Conservation (phyloP, 75 land plant genomes). For the Sequoia sempervirens region DNA sequence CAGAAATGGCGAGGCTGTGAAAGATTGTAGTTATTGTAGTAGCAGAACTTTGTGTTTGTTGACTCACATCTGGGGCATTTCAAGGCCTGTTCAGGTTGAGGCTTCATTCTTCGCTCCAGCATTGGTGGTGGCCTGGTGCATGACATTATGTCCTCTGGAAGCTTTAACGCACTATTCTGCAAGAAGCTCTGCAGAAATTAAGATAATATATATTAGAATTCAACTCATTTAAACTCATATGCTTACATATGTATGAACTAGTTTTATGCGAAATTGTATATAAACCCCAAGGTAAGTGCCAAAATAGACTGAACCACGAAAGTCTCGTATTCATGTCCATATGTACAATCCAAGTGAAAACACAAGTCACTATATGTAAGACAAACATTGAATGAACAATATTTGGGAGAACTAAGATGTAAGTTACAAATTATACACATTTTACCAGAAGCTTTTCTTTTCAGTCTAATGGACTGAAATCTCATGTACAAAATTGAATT, state of each 20-base stretch:
- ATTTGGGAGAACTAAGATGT: background rate
- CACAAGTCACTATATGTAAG: background rate
- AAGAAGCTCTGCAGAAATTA: slow-evolving; percentile 7
- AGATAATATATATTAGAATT: background rate
- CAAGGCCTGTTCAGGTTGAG: slow-evolving; percentile 11
- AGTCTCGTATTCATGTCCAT: background rate
- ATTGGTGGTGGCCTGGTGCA: slow-evolving; percentile 8
- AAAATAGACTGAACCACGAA: background rate
- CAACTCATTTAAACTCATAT: background rate
- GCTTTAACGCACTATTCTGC: slow-evolving; percentile 2
- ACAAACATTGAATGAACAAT: background rate
- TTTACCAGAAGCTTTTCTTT: too few species aligned
- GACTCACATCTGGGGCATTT: slow-evolving; percentile 17
- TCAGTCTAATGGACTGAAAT: too few species aligned
- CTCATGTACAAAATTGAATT: background rate
- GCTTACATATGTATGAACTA: background rate
- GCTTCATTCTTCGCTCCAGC: slow-evolving; percentile 7
- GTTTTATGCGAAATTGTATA: background rate
- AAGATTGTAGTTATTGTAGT: slow-evolving; percentile 13
- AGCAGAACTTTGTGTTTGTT: slow-evolving; percentile 12
- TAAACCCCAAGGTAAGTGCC: background rate
- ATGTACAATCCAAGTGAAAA: background rate
- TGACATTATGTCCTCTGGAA: slow-evolving; percentile 9
- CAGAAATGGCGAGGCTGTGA: slow-evolving; percentile 21
- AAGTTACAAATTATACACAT: too few species aligned